These are phyloP conservation scores for Pistacia atlantica DNA, from an alignment of 345 rosid species.

Conservation along the genomic window DNA sequence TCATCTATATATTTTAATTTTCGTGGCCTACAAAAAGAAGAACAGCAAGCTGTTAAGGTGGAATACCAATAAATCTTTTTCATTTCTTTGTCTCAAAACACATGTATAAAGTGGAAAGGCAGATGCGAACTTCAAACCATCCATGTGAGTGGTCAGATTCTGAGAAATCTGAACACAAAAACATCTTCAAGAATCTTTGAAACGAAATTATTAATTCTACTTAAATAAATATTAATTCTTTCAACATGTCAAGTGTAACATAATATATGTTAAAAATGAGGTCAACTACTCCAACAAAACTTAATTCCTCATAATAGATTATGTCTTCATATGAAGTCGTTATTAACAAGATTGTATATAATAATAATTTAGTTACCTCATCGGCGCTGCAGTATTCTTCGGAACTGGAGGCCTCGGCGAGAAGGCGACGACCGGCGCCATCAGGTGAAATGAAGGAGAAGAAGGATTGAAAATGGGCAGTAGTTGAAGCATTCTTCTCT, in stretches of 20 bases:
- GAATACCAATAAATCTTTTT: not conserved
- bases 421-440: constrained; percentile 56
- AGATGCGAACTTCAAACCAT: not conserved
- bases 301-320: not conserved
- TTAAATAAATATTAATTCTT: not conserved
- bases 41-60: not conserved
- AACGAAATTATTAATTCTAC: not conserved
- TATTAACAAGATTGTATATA: too few relatives aligned
- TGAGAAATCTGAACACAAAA: not conserved
- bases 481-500: constrained; percentile 13
- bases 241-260: not conserved
- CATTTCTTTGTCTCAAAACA: not conserved
- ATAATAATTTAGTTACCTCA: constrained; percentile 28
- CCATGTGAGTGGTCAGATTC: not conserved
- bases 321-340: too few relatives aligned
- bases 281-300: not conserved
- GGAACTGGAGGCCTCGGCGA: constrained; percentile 38
- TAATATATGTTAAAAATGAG: not conserved
- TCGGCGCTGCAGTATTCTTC: constrained; percentile 27
- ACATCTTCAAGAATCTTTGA: not conserved
- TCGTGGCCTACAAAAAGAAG: too few relatives aligned
- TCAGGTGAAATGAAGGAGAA: not conserved
- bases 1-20: too few relatives aligned
- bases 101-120: not conserved
- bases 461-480: constrained; percentile 44